phyloP scores from a whole-genome alignment of 2,329 filamentous ascomycete species.

The Sarocladiaceae sp. region DNA sequence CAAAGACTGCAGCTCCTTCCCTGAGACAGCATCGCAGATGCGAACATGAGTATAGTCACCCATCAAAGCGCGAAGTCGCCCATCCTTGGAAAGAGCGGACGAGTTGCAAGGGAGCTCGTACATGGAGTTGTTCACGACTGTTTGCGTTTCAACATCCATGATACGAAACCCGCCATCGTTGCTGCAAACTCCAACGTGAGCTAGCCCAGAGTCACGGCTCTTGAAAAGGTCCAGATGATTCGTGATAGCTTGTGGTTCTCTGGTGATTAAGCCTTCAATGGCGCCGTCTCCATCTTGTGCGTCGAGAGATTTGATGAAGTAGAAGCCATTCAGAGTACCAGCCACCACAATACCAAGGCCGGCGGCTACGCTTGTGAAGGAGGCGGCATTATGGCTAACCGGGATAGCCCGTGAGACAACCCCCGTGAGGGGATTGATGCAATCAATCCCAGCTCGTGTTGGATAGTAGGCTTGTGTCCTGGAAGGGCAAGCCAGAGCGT shows the following conservation, averaged over 20 bases:
- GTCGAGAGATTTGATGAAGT: constrained; percentile 41
- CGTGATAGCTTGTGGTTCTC: constrained; percentile 49
- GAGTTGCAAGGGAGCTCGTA: constrained; percentile 66
- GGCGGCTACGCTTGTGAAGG: constrained; percentile 44
- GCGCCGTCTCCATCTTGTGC: constrained; percentile 28
- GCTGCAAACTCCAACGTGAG: constrained; percentile 54
- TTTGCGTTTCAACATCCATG: constrained; percentile 53
- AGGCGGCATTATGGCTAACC: background rate
- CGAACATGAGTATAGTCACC: constrained; percentile 61
- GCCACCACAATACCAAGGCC: constrained; percentile 50
- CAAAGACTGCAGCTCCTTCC: constrained; percentile 50
- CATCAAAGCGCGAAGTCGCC: constrained; percentile 64
- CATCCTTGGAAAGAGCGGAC: constrained; percentile 64
- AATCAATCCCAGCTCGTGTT: constrained; percentile 28
- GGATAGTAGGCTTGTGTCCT: constrained; percentile 53
- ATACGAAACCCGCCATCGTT: constrained; percentile 56
- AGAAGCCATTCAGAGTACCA: constrained; percentile 53
- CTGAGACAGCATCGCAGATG: constrained; percentile 64
- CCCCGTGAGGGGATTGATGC: background rate
- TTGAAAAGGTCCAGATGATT: constrained; percentile 57
- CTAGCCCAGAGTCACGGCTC: constrained; percentile 43
- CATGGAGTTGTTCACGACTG: constrained; percentile 39
- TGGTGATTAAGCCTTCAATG: constrained; percentile 42
- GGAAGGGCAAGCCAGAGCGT: constrained; percentile 51
- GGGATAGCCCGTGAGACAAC: background rate